Evolutionary conservation across 768 basidiomycete species (phyloP).

Genomic region (Nidularia pulvinata): DNA sequence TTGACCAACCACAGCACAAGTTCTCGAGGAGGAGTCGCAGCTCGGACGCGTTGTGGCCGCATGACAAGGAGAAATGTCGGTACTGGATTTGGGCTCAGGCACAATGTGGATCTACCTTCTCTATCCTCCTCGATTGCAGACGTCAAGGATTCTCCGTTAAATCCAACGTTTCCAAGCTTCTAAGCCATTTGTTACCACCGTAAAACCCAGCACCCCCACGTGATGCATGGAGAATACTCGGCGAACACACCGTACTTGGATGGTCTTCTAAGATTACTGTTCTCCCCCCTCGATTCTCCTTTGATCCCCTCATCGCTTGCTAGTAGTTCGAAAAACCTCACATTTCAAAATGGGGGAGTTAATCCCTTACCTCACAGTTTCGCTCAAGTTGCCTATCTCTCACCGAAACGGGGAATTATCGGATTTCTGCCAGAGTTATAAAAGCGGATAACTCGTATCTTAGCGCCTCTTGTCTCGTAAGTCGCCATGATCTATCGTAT

Average conservation of each 20-base stretch:
- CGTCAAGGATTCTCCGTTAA: not conserved
- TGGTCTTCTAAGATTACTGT: not conserved
- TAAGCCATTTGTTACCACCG: not conserved
- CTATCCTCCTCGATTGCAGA: not conserved
- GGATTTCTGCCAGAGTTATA: conserved; percentile 7
- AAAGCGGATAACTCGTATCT: not conserved
- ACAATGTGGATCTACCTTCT: not conserved
- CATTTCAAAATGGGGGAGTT: not conserved
- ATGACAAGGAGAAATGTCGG: conserved; percentile 1
- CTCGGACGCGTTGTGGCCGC: too few relatives aligned
- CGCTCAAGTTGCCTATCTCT: conserved; percentile 2
- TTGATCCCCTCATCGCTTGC: not conserved
- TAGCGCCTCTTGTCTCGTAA: not conserved
- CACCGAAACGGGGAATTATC: conserved; percentile 16
- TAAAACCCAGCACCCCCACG: not conserved
- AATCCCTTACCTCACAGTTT: not conserved
- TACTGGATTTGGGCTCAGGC: not conserved
- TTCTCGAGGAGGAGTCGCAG: too few relatives aligned
- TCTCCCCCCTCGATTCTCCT: not conserved
- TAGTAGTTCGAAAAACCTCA: not conserved
- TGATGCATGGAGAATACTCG: conserved; percentile 12
- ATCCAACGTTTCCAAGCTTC: too few relatives aligned
- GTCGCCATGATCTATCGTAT: conserved; percentile 41
- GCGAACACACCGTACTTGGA: not conserved
- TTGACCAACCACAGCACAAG: too few relatives aligned